Evolutionary conservation across 2,329 filamentous ascomycete species (phyloP).

Genomic region (Aspergillus quadrilineatus): DNA sequence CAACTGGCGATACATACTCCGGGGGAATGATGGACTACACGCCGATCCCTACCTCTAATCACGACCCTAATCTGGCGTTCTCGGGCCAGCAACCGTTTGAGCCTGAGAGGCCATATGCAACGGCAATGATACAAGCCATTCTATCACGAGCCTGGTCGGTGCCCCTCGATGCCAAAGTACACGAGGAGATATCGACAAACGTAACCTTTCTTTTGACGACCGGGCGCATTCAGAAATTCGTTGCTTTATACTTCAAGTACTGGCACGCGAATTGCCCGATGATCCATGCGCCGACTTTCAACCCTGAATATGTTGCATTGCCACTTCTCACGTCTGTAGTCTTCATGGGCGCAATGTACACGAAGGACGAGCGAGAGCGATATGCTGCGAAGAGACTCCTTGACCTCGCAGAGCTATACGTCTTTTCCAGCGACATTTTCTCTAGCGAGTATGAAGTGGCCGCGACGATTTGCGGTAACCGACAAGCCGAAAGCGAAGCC

Average conservation of each 20-base stretch:
- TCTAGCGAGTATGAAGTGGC: conserved; percentile 43
- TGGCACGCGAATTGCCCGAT: conserved; percentile 49
- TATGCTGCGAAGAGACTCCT: conserved; percentile 41
- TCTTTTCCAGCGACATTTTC: conserved; percentile 45
- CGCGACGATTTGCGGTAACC: conserved; percentile 30
- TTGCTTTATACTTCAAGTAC: conserved; percentile 45
- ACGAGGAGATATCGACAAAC: conserved; percentile 41
- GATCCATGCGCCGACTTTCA: conserved; percentile 44
- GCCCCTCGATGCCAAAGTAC: conserved; percentile 37
- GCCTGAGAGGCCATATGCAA: conserved; percentile 39
- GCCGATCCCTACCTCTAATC: conserved; percentile 15
- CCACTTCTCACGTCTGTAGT: conserved; percentile 42
- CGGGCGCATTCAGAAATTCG: conserved; percentile 42
- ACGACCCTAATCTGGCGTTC: conserved; percentile 22
- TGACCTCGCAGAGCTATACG: conserved; percentile 45
- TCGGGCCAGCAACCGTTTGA: conserved; percentile 30
- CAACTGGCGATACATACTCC: conserved; percentile 22
- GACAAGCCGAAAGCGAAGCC: conserved; percentile 22
- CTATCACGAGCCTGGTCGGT: conserved; percentile 40
- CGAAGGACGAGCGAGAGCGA: conserved; percentile 39
- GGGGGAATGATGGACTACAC: conserved; percentile 23
- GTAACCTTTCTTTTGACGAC: conserved; percentile 44
- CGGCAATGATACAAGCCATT: conserved; percentile 42
- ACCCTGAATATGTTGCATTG: conserved; percentile 37
- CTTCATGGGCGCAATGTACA: conserved; percentile 49